These are phyloP conservation scores for Decorospora gaudefroyi DNA, from an alignment of 2,329 filamentous ascomycete genomes.

Conservation along the genomic window DNA sequence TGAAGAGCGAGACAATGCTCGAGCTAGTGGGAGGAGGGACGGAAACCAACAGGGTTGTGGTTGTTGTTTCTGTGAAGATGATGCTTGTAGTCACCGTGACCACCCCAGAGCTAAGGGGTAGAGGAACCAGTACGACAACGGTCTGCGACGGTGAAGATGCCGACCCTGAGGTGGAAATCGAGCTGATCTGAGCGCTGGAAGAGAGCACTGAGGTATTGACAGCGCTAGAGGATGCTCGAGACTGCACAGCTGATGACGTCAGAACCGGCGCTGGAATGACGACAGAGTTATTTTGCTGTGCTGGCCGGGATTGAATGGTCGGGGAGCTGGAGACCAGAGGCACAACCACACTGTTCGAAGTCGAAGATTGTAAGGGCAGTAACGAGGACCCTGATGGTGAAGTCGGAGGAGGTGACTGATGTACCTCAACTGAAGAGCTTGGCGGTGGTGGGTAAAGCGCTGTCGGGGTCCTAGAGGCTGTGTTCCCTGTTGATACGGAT, in stretches of 20 bases:
- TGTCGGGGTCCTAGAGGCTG: constrained; percentile 1
- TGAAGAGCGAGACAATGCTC: background rate
- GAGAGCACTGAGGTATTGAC: background rate
- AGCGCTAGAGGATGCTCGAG: background rate
- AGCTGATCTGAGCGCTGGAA: background rate
- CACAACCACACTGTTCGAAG: background rate
- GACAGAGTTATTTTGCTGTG: background rate
- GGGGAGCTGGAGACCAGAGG: background rate
- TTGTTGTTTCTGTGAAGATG: no score
- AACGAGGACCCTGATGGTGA: background rate
- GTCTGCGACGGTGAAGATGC: background rate
- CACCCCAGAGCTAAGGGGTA: background rate
- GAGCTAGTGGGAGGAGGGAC: background rate
- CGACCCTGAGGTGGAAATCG: background rate
- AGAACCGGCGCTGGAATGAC: background rate
- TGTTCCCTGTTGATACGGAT: constrained; percentile 2
- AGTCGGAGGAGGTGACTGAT: background rate
- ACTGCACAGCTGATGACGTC: background rate
- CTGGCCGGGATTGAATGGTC: background rate
- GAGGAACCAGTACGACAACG: background rate
- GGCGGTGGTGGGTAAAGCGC: constrained; percentile 1
- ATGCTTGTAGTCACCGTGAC: background rate
- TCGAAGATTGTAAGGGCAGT: background rate
- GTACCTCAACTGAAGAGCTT: background rate
- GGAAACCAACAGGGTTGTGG: background rate